Evolutionary conservation across 192 early-diverging fungal genomes (phyloP).

Genomic region (Coemansia sp.): DNA sequence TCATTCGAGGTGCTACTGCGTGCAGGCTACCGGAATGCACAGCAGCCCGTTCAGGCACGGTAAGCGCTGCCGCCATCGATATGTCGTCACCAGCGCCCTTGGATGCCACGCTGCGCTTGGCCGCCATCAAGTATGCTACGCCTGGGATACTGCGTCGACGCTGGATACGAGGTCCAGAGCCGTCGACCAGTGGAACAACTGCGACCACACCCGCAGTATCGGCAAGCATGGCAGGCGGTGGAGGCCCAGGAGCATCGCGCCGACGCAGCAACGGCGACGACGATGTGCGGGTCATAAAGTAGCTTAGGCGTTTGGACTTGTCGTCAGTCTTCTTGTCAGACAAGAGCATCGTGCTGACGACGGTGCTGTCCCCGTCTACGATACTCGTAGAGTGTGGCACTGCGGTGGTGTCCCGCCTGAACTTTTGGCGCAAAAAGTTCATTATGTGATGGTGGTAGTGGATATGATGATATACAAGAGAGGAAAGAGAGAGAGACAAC

Average conservation of each 20-base stretch:
- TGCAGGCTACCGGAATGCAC: conserved; percentile 11
- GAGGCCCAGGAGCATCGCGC: conserved; percentile 13
- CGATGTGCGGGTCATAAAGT: conserved; percentile 35
- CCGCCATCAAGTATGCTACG: conserved; percentile 33
- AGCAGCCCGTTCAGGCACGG: conserved; percentile 2
- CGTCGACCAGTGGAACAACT: conserved; percentile 6
- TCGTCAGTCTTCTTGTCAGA: background rate
- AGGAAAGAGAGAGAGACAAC: background rate
- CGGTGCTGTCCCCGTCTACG: background rate
- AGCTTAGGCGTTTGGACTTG: conserved; percentile 31
- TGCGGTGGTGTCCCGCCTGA: conserved; percentile 14
- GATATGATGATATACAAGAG: background rate
- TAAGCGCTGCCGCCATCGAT: background rate
- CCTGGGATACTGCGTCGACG: conserved; percentile 45
- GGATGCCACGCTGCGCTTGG: background rate
- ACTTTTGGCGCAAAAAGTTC: conserved; percentile 45
- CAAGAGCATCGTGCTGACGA: background rate
- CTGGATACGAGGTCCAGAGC: background rate
- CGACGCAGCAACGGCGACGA: conserved; percentile 15
- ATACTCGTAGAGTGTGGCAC: background rate
- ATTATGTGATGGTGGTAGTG: conserved; percentile 11
- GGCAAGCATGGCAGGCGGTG: background rate
- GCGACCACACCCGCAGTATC: background rate
- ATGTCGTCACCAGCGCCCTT: background rate
- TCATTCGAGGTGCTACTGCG: background rate